A percentile compares a stretch with the other conserved stretches of the same genome.
These are phyloP conservation scores for Rosa lucieae DNA, from an alignment of 306 rosid species.

Conservation along the genomic window DNA sequence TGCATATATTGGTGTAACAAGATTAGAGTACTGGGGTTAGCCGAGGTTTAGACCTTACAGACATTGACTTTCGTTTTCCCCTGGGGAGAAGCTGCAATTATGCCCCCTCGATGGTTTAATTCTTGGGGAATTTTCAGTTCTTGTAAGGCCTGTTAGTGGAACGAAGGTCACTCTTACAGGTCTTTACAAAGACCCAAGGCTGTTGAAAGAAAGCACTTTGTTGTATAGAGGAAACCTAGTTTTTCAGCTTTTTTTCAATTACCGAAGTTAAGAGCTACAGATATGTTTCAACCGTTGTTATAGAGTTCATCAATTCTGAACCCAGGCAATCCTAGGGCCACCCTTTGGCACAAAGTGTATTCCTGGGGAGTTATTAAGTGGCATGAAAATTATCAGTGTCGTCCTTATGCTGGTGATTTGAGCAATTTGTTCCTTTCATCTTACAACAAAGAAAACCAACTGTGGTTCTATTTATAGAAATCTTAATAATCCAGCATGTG, in stretches of 20 bases:
- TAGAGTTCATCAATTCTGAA: neutral
- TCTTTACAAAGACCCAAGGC: slow-evolving; percentile 30
- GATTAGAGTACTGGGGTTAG: slow-evolving; percentile 36
- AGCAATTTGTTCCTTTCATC: slow-evolving; percentile 11
- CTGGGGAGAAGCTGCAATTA: slow-evolving; percentile 57
- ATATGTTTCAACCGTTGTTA: slow-evolving; percentile 32
- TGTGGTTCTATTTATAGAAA: slow-evolving; percentile 1
- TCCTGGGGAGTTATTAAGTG: neutral
- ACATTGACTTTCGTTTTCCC: slow-evolving; percentile 44
- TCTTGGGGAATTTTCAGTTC: slow-evolving; percentile 37
- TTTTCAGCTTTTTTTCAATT: slow-evolving; percentile 44
- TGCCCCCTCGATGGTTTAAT: slow-evolving; percentile 34
- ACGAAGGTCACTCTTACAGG: neutral
- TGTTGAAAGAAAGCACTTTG: slow-evolving; percentile 14
- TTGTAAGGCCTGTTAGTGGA: slow-evolving; percentile 30
- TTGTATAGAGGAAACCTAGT: neutral
- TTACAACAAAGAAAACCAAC: slow-evolving; percentile 19
- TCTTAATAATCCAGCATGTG: too few species aligned
- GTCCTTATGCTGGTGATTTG: slow-evolving; percentile 36
- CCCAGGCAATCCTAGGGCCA: slow-evolving; percentile 23
- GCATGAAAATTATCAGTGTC: slow-evolving; percentile 33
- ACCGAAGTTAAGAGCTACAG: slow-evolving; percentile 51
- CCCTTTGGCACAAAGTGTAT: slow-evolving; percentile 34
- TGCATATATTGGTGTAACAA: neutral
- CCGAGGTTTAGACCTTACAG: slow-evolving; percentile 32